Percentiles rank a stretch among this genome's conserved stretches.
phyloP scores from a whole-genome alignment of 2,329 filamentous ascomycete genomes.

The Zasmidium cellare region DNA sequence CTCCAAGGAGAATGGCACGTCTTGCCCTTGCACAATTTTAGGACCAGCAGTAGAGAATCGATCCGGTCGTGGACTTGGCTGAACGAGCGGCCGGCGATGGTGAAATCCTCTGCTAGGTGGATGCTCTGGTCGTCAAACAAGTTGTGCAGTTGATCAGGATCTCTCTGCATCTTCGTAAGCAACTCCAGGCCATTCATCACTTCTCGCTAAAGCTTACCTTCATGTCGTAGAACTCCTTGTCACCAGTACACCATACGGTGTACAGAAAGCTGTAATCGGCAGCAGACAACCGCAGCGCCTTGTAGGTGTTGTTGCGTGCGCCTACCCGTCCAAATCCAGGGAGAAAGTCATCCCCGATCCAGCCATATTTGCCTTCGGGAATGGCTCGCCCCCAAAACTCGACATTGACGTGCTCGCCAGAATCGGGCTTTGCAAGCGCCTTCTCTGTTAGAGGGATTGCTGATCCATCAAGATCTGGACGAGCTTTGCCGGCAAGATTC shows the following conservation, averaged over 20 bases:
- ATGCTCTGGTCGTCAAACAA: constrained; percentile 14
- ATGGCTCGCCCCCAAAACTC: constrained; percentile 41
- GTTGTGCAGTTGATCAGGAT: constrained; percentile 28
- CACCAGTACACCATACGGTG: constrained; percentile 68
- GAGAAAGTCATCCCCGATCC: constrained; percentile 18
- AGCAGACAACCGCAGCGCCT: constrained; percentile 29
- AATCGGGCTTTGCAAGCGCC: constrained; percentile 10
- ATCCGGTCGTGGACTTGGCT: constrained; percentile 26
- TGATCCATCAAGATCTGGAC: constrained; percentile 37
- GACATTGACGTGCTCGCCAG: constrained; percentile 39
- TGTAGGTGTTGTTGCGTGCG: constrained; percentile 33
- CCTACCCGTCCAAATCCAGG: constrained; percentile 11
- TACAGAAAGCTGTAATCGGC: constrained; percentile 62
- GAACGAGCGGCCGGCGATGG: constrained; percentile 20
- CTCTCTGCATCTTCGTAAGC: constrained; percentile 12
- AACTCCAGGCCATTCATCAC: too few relatives aligned
- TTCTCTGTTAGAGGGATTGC: constrained; percentile 34
- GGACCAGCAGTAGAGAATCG: constrained; percentile 35
- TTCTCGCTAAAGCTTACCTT: constrained; percentile 8
- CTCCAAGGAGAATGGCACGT: constrained; percentile 34
- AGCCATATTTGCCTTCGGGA: constrained; percentile 30
- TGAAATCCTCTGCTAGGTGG: constrained; percentile 15
- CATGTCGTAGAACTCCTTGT: constrained; percentile 64
- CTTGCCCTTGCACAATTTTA: constrained; percentile 35
- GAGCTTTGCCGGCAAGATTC: constrained; percentile 32